Evolutionary conservation across 345 rosid genomes (phyloP).

Genomic region (Sisymbrium altissimum): DNA sequence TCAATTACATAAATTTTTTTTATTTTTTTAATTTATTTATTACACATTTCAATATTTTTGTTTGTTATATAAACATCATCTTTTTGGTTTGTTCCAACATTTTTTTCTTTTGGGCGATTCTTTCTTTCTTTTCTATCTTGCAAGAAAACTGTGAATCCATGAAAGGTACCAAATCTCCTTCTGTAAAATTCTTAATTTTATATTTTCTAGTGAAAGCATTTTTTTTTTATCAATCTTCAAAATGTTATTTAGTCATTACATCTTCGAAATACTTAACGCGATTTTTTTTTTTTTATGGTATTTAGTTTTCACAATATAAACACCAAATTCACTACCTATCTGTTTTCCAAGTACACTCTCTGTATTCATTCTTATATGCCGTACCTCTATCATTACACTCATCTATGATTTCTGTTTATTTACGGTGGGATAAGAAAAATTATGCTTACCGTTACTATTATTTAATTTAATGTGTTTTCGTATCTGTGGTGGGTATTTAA

Average conservation of each 20-base stretch:
- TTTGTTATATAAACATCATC: slow-evolving; percentile 23
- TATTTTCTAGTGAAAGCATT: background rate
- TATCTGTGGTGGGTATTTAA: background rate
- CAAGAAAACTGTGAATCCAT: slow-evolving; percentile 20
- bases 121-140: background rate
- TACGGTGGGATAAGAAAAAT: background rate
- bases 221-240: background rate
- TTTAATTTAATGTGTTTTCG: background rate
- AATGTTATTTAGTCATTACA: background rate
- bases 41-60: slow-evolving; percentile 5
- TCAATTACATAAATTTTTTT: background rate
- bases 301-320: background rate
- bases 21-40: background rate
- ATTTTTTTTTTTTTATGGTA: background rate
- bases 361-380: background rate
- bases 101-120: slow-evolving; percentile 4
- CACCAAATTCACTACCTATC: background rate
- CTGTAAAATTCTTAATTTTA: background rate
- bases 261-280: background rate
- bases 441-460: background rate
- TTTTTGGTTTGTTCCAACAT: slow-evolving; percentile 10
- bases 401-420: background rate
- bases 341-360: background rate
- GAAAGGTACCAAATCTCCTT: slow-evolving; percentile 27
- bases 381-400: background rate